Evolutionary conservation across 2,329 filamentous ascomycete species (phyloP).

Genomic region (Pestalotiopsis sp.): DNA sequence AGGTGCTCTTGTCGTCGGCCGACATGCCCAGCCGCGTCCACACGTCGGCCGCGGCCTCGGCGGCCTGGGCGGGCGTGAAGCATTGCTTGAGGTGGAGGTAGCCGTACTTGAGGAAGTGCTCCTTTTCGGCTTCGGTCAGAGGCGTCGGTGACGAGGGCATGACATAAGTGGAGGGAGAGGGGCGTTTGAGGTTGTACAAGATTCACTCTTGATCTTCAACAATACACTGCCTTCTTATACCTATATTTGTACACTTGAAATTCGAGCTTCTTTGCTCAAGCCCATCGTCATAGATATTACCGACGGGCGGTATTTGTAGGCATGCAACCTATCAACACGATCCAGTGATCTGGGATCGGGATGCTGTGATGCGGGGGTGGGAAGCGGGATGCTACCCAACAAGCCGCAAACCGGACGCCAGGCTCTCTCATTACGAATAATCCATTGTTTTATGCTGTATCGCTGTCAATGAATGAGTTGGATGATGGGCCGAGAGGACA

Average conservation of each 20-base stretch:
- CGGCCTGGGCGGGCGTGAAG: constrained; percentile 33
- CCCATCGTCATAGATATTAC: neutral
- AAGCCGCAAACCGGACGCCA: neutral
- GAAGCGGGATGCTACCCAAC: neutral
- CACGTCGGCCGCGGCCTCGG: constrained; percentile 40
- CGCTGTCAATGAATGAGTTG: neutral
- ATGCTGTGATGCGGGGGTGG: neutral
- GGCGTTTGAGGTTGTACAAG: neutral
- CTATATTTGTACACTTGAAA: neutral
- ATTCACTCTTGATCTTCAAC: neutral
- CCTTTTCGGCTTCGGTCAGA: constrained; percentile 30
- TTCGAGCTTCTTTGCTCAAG: no score
- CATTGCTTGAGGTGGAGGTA: constrained; percentile 54
- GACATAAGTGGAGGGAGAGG: neutral
- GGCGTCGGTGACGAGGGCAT: constrained; percentile 27
- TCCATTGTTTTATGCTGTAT: neutral
- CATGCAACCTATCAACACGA: neutral
- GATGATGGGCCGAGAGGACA: neutral
- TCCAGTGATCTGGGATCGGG: neutral
- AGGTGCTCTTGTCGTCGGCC: constrained; percentile 63
- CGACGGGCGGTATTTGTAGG: neutral
- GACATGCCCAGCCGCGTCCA: constrained; percentile 69
- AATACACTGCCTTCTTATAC: neutral
- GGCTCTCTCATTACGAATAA: neutral
- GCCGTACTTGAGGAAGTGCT: constrained; percentile 55